A percentile compares a stretch with the other conserved stretches of the same genome.
These are phyloP conservation scores for Wickerhamiella qilinensis DNA, from an alignment of 805 yeast species.

Conservation along the genomic window DNA sequence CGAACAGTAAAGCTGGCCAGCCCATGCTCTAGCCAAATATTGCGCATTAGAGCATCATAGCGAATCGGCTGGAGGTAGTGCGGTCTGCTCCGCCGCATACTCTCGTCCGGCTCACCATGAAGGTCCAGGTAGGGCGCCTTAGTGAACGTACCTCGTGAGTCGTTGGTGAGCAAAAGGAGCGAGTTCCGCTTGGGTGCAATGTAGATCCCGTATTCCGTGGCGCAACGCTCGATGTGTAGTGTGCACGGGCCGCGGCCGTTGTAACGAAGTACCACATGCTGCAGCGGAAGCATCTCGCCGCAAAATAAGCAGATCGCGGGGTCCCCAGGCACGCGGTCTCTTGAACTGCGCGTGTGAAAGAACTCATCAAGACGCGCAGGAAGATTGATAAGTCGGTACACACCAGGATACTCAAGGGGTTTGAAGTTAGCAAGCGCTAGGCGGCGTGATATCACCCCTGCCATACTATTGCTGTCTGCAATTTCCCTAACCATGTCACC, in stretches of 20 bases:
- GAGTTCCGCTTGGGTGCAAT: conserved; percentile 55
- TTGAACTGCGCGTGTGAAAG: conserved; percentile 28
- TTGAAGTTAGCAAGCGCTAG: not conserved
- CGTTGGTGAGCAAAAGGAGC: conserved; percentile 40
- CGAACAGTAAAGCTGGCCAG: conserved; percentile 64
- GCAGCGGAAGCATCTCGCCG: conserved; percentile 52
- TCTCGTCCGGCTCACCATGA: conserved; percentile 76
- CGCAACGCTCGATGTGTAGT: conserved; percentile 42
- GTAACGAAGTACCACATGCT: conserved; percentile 33
- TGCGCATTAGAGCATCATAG: conserved; percentile 49
- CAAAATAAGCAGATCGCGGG: conserved; percentile 83
- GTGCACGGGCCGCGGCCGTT: conserved; percentile 62
- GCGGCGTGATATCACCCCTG: conserved; percentile 5
- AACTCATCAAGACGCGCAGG: conserved; percentile 55
- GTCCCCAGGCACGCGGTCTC: conserved; percentile 28
- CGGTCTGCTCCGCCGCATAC: conserved; percentile 51
- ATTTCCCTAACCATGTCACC: conserved; percentile 6
- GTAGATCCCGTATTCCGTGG: conserved; percentile 53
- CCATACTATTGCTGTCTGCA: conserved; percentile 5
- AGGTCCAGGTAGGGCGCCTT: conserved; percentile 72
- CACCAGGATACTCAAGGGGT: conserved; percentile 45
- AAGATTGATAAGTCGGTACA: conserved; percentile 40
- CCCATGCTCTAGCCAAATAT: conserved; percentile 66
- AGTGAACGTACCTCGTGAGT: conserved; percentile 68
- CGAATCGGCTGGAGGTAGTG: conserved; percentile 44